phyloP scores from a whole-genome alignment of 164 flowering plant genomes.

The Sedum album region DNA sequence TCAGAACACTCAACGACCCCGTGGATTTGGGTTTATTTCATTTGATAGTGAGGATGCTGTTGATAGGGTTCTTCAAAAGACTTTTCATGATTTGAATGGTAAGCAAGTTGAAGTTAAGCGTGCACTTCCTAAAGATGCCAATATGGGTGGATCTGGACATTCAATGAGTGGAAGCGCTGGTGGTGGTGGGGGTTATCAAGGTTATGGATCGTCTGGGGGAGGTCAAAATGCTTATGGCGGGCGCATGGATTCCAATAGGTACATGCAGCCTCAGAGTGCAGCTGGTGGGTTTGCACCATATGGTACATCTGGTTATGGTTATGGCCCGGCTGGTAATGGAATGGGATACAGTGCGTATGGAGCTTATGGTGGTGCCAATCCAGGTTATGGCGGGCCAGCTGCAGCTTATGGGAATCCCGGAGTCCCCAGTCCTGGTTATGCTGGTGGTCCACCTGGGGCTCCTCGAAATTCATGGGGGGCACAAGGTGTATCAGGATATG shows the following conservation, averaged over 20 bases:
- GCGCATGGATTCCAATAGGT: conserved; percentile 66
- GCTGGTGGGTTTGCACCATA: conserved; percentile 70
- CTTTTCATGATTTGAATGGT: conserved; percentile 75
- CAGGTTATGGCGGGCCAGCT: conserved; percentile 65
- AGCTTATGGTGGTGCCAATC: conserved; percentile 51
- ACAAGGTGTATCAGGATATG: conserved; percentile 78
- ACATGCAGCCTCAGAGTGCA: conserved; percentile 61
- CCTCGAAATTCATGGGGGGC: conserved; percentile 63
- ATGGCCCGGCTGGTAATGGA: conserved; percentile 62
- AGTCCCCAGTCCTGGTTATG: conserved; percentile 64
- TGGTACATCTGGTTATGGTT: conserved; percentile 74
- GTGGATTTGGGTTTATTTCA: conserved; percentile 85
- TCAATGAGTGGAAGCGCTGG: conserved; percentile 21
- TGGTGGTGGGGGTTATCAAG: conserved; percentile 48
- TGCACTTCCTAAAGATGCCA: conserved; percentile 88
- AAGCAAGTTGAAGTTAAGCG: conserved; percentile 83
- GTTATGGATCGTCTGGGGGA: conserved; percentile 61
- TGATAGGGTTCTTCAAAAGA: conserved; percentile 64
- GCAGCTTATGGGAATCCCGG: conserved; percentile 66
- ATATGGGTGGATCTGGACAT: conserved; percentile 48
- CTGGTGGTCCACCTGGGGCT: conserved; percentile 56
- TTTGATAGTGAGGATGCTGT: conserved; percentile 83
- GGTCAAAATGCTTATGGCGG: conserved; percentile 51
- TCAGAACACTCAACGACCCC: conserved; percentile 70
- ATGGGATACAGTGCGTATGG: conserved; percentile 87